A percentile compares a stretch with the other conserved stretches of the same genome.
These are phyloP conservation scores for Salisapilia sapeloensis DNA, from an alignment of 352 stramenopile species.

Conservation along the genomic window DNA sequence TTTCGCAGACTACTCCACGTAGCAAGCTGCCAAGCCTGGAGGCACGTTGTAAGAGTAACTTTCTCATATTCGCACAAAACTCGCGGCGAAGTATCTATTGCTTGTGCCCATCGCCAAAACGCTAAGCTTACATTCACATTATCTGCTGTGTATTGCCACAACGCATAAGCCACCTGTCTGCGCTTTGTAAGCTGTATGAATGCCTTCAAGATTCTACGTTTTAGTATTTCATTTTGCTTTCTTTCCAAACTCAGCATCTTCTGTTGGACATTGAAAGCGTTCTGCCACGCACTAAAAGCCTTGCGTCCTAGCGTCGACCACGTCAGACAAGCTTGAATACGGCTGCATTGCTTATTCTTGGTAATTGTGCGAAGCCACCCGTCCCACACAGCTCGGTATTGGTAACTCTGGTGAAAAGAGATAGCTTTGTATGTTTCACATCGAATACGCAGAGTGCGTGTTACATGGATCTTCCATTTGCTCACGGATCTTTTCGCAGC, in stretches of 20 bases:
- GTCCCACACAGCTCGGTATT: constrained; percentile 5
- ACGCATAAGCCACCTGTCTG: constrained; percentile 5
- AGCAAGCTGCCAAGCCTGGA: too few species aligned
- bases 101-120: too few species aligned
- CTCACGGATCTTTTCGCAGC: too few species aligned
- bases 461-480: too few species aligned
- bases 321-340: constrained; percentile 1
- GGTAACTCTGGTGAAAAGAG: too few species aligned
- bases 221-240: not conserved
- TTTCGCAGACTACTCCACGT: too few species aligned
- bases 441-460: too few species aligned
- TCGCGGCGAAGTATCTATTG: too few species aligned
- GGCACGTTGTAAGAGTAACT: too few species aligned
- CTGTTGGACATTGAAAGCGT: not conserved
- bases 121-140: too few species aligned
- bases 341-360: not conserved
- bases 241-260: not conserved
- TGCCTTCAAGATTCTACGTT: constrained; percentile 2
- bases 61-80: too few species aligned
- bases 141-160: constrained; percentile 9
- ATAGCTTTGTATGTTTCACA: too few species aligned
- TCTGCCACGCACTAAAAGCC: constrained; percentile 2
- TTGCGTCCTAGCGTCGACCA: constrained; percentile 1
- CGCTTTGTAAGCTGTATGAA: constrained; percentile 8
- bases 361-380: not conserved